Conservation (phyloP, 2,329 filamentous ascomycete genomes). For the Diplodia seriata region DNA sequence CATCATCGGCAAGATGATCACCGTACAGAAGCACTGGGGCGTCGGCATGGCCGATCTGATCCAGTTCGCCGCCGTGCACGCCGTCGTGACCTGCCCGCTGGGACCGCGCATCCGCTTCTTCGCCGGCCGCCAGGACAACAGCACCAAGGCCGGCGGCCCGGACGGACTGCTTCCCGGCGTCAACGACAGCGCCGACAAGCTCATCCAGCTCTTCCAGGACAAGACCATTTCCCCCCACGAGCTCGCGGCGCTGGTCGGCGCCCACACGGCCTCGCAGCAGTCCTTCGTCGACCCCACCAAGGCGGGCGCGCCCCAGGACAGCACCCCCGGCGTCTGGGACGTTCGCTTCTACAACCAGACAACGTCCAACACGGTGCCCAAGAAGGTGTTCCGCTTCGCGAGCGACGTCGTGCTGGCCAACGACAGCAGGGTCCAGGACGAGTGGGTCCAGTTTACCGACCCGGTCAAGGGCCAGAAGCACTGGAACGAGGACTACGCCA, state of each 20-base stretch:
- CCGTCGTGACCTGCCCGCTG: conserved; percentile 53
- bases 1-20: conserved; percentile 49
- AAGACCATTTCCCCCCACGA: conserved; percentile 61
- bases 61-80: conserved; percentile 53
- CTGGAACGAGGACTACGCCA: conserved; percentile 58
- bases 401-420: conserved; percentile 46
- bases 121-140: conserved; percentile 57
- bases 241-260: conserved; percentile 62
- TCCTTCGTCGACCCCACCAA: conserved; percentile 52
- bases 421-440: conserved; percentile 43
- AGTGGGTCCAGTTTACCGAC: conserved; percentile 43
- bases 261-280: conserved; percentile 60
- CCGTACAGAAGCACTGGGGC: conserved; percentile 51
- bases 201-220: conserved; percentile 57
- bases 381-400: conserved; percentile 46
- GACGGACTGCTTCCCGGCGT: conserved; percentile 56
- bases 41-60: conserved; percentile 63
- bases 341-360: conserved; percentile 56
- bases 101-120: conserved; percentile 61
- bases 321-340: conserved; percentile 60
- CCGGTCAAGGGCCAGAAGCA: conserved; percentile 38
- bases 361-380: conserved; percentile 36
- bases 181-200: conserved; percentile 50
- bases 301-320: conserved; percentile 54
- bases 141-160: conserved; percentile 45